Conservation (phyloP, 352 stramenopile genomes). For the Globisporangium acanthophoron region DNA sequence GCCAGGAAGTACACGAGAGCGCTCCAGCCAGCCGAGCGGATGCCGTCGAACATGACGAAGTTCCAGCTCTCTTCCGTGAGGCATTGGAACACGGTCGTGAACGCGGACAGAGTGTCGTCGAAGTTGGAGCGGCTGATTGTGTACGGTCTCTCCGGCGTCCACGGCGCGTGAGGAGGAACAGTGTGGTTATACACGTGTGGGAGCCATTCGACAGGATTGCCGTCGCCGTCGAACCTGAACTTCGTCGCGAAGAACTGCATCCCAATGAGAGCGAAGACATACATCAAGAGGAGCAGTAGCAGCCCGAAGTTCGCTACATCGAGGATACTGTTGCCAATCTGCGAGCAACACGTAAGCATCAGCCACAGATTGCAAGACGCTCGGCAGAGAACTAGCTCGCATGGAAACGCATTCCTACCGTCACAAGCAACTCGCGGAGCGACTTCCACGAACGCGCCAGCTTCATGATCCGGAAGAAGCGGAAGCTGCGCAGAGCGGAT, state of each 20-base stretch:
- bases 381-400: background rate
- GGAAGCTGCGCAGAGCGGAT: slow-evolving; percentile 71
- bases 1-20: slow-evolving; percentile 53
- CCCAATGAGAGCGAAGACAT: slow-evolving; percentile 80
- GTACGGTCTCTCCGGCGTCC: slow-evolving; percentile 33
- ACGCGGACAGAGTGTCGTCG: slow-evolving; percentile 44
- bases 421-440: slow-evolving; percentile 76
- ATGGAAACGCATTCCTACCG: slow-evolving; percentile 15
- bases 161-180: slow-evolving; percentile 32
- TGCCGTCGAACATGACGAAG: slow-evolving; percentile 77
- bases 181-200: slow-evolving; percentile 34
- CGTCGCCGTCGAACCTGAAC: slow-evolving; percentile 62
- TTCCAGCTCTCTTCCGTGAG: slow-evolving; percentile 89
- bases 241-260: slow-evolving; percentile 85
- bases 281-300: slow-evolving; percentile 85
- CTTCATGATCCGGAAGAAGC: slow-evolving; percentile 87
- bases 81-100: slow-evolving; percentile 82
- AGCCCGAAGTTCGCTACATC: slow-evolving; percentile 87
- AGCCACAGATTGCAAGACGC: too few species aligned
- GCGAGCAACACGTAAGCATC: background rate
- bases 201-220: slow-evolving; percentile 29
- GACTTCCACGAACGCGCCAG: slow-evolving; percentile 88
- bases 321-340: slow-evolving; percentile 68
- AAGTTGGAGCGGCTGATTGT: slow-evolving; percentile 49
- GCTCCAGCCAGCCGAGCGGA: slow-evolving; percentile 35